Base-by-base conservation (phyloP, 805 yeast species). In the Candida krabiensis region DNA sequence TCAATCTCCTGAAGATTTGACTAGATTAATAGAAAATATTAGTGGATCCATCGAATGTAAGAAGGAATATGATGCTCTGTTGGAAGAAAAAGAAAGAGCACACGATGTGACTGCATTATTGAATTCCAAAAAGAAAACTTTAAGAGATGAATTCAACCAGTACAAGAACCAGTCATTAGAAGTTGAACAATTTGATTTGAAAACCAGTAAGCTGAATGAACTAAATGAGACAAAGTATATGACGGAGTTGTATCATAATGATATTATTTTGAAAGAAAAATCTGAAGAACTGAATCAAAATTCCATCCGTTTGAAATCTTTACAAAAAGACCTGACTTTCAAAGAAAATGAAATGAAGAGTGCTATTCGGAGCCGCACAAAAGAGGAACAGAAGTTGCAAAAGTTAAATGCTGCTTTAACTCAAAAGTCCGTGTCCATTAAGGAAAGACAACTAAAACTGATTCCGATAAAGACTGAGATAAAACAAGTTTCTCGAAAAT, bases 1-100 rank as follows among this genome's bases (percentile, higher is more conserved):
- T 0, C 95, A 90, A 58, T 79, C 91, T 0, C 79, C 97, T 0
- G 61, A 63, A 17, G 95, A 88, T 26, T 69, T 93, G 43, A 78
- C 95, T 2, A 71, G 66, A 30, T 61, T 90, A 44, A 67, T 93
- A 38, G 99, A 93, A 62, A 79, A 79, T 12, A 79, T 93, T 19
- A 84, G 95, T 43, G 96, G 96, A 0, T 86, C 96, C 0, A 61
- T 69, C 6, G 93, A 86, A 27, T 75, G 59, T 48, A 74, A 77
- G 31, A 67, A 66, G 19, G 87, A 87, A 40, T 91, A 85, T 57
- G 91, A 84, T 9, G 43, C 49, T 12, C 62, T 87, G 34, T 71
- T 75, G 47, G 84, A 78, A 13, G 79, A 81, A 49, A 75, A 73
- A 38, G 93, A 83, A 29, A 68, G 66, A 19, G 82, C 91, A 3